Base-by-base conservation (phyloP, 257 asterid genomes). In the Jaltomata sinuosa region DNA sequence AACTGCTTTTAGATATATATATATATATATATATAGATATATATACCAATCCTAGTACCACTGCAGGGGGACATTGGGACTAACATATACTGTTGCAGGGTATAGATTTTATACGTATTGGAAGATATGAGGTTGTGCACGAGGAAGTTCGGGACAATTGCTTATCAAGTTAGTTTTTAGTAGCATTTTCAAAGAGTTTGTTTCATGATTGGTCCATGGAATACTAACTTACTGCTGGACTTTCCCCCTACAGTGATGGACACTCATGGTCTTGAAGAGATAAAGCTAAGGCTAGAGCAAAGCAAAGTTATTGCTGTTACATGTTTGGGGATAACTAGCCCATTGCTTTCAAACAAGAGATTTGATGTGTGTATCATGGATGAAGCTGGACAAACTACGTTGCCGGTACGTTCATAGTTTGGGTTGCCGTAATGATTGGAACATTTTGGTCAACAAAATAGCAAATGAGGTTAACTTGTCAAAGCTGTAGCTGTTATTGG, bases 301-400 rank as follows among this genome's bases (percentile, higher is more conserved):
- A 81, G 85, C 88, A 93, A 91, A 82, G 98, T 96, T 86, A 93
- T 94, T 81, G 99, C 94, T 27, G 96, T 94, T 88, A 96, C 99
- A 81, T 94, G 99, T 92, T 94, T 96, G 91, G 99, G 99, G 77
- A 90, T 94, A 89, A 91, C 87, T 72, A 93, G 97, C 88, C 99
- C 98, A 52, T 89, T 96, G 89, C 98, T 96, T 64, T 89, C 93
- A 57, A 91, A 89, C 85, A 94, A 92, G 91, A 94, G 89, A 88
- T 96, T 96, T 88, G 99, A 94, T 88, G 83, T 94, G 83, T 96
- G 99, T 93, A 93, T 96, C 91, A 94, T 96, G 98, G 99, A 96
- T 90, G 98, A 96, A 90, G 99, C 99, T 71, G 99, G 99, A 85
- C 99, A 96, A 88, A 94, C 92, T 84, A 93, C 99, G 34, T 90